Percentiles rank a stretch among this genome's conserved stretches.
phyloP scores from a whole-genome alignment of 495 filamentous ascomycete genomes.

The Daldinia vernicosa region DNA sequence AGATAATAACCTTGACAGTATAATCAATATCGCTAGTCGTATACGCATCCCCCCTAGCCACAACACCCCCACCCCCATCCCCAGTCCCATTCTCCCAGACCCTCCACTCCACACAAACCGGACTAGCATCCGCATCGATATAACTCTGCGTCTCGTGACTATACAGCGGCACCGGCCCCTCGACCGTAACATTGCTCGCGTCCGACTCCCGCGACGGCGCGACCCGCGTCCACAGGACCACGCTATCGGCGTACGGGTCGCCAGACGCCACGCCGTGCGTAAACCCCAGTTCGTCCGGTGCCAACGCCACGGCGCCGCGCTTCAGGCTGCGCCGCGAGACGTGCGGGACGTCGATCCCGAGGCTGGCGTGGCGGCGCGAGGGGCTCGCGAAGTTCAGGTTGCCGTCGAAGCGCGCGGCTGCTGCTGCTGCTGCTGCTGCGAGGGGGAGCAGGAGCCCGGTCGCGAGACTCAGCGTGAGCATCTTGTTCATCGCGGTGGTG shows the following conservation, averaged over 20 bases:
- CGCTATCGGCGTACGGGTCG: constrained; percentile 69
- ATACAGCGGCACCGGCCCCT: constrained; percentile 63
- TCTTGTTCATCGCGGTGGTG: constrained; percentile 18
- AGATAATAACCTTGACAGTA: constrained; percentile 67
- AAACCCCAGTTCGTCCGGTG: constrained; percentile 62
- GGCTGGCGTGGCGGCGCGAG: constrained; percentile 62
- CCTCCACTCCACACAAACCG: constrained; percentile 67
- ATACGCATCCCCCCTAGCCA: constrained; percentile 56
- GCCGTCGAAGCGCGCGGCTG: constrained; percentile 42
- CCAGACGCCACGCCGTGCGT: constrained; percentile 77
- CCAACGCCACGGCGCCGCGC: constrained; percentile 67
- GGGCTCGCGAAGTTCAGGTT: constrained; percentile 71
- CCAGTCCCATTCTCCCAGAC: constrained; percentile 52
- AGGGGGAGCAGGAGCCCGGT: constrained; percentile 8
- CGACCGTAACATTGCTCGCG: constrained; percentile 63
- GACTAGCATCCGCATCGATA: constrained; percentile 59
- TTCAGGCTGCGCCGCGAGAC: constrained; percentile 52
- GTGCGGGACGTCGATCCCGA: constrained; percentile 63
- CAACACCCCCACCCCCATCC: constrained; percentile 39
- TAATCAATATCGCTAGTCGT: constrained; percentile 75
- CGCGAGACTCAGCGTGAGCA: constrained; percentile 19
- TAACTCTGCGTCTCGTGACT: constrained; percentile 63
- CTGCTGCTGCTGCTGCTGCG: constrained; percentile 25
- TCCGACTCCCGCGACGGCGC: constrained; percentile 65
- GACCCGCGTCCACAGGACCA: constrained; percentile 76